A percentile compares a stretch with the other conserved stretches of the same genome.
Evolutionary conservation across 805 yeast species (phyloP).

Genomic region (Hanseniaspora vineae): DNA sequence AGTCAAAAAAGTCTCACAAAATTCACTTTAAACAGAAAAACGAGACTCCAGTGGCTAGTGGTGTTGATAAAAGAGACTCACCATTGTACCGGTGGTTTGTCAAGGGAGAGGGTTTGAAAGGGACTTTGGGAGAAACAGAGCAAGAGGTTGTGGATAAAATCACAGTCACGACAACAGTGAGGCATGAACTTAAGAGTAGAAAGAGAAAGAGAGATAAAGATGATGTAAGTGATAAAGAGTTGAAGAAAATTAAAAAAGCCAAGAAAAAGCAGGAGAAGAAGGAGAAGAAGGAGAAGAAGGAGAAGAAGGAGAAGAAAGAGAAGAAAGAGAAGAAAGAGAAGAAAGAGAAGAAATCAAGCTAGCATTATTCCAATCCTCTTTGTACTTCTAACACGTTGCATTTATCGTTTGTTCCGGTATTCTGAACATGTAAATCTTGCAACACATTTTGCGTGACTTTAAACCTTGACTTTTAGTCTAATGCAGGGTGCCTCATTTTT

Average conservation of each 20-base stretch:
- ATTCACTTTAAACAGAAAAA: constrained; percentile 37
- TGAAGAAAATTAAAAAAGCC: constrained; percentile 5
- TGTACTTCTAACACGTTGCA: no score
- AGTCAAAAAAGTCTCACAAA: constrained; percentile 7
- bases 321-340: constrained; percentile 12
- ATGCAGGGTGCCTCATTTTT: no score
- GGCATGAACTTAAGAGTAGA: constrained; percentile 1
- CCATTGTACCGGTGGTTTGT: constrained; percentile 82
- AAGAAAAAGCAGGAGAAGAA: constrained; percentile 6
- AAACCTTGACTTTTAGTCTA: no score
- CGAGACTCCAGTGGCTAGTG: constrained; percentile 33
- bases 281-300: constrained; percentile 10
- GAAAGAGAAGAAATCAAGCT: constrained; percentile 10
- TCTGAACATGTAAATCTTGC: no score
- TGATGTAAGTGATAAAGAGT: constrained; percentile 9
- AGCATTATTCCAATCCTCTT: no score
- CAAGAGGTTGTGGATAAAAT: constrained; percentile 3
- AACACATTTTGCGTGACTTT: no score
- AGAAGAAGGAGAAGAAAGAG: constrained; percentile 13
- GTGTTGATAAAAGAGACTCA: constrained; percentile 39
- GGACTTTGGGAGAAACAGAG: constrained; percentile 40
- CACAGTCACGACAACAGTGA: constrained; percentile 4
- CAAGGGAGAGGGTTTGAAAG: constrained; percentile 71
- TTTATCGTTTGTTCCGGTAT: no score
- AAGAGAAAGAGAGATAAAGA: constrained; percentile 7